Base-by-base conservation (phyloP, 192 early-diverging fungal genomes). In the Umbelopsis vinacea region DNA sequence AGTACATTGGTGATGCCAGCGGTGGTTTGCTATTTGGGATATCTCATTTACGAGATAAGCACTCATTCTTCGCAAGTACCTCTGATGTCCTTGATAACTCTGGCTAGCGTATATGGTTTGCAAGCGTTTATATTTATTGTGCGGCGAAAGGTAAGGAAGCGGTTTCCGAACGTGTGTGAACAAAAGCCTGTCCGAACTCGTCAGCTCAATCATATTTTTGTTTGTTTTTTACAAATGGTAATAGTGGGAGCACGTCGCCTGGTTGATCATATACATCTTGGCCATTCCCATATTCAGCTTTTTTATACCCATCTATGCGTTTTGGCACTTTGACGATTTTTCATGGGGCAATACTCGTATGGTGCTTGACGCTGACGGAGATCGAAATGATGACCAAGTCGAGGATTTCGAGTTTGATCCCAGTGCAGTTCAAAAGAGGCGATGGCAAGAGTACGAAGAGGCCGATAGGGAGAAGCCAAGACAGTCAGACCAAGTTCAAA, bases 241-340 rank as follows among this genome's bases (percentile, higher is more conserved):
- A 40, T 66, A 50, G 38, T 48, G 70, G 54, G 73, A 69, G 60
- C 17, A 35, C 21, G 35, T 57, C 19, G 29, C 6, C 23, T 50
- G 45, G 45, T 37, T 37, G 35, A 26, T 38, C 23, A n/a, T 73
- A 23, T 66, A 43, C 29, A 67, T 38, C 6, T 2, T 26, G 10
- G 26, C 23, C 12, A 35, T 35, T 23, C 47, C 22, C 40, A 46
- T 35, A 22, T 52, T 71, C n/a, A 26, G 45, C 21, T 63, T 46
- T 19, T 66, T 63, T 4, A 66, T 66, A 33, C 23, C 15, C 19
- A 66, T 67, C 33, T 99, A 99, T 80, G 85, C 96, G 19, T 99
- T 96, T 89, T 99, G 97, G 97, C 94, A 96, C 83, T 96, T 98
- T 80, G 97, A 99, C 81, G 96, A 99, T 75, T 99, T 99, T 75